Evolutionary conservation across 163 green algal genomes (phyloP).

Genomic region (Scenedesmus sp.): DNA sequence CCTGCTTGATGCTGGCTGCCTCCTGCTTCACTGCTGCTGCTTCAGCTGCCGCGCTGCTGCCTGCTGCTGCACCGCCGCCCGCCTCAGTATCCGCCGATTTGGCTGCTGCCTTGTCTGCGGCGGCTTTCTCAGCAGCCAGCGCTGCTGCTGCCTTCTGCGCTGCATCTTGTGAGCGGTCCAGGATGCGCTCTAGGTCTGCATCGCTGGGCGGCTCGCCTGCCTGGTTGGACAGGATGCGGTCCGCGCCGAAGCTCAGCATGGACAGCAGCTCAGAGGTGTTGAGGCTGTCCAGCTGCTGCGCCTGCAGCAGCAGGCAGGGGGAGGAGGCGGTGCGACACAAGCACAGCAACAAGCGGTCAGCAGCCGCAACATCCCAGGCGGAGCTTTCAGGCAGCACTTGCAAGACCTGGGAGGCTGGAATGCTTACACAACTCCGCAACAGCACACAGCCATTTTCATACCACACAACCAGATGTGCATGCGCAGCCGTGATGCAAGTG

Average conservation of each 20-base stretch:
- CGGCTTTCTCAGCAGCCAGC: not conserved
- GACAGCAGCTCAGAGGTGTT: conserved; percentile 68
- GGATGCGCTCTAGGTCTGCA: conserved; percentile 73
- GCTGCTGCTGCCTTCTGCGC: conserved; percentile 1
- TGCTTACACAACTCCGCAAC: not conserved
- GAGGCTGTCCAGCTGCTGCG: conserved; percentile 68
- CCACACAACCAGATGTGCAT: not conserved
- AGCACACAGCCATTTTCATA: not conserved
- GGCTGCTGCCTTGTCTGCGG: conserved; percentile 3
- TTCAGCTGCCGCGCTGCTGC: not conserved
- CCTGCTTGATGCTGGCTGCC: conserved; percentile 1
- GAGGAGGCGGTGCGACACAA: too few relatives aligned
- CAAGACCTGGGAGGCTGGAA: not conserved
- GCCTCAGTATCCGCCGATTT: not conserved
- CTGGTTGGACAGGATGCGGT: conserved; percentile 73
- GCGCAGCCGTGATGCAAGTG: not conserved
- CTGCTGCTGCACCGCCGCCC: not conserved
- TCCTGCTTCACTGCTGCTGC: not conserved
- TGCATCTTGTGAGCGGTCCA: conserved; percentile 61
- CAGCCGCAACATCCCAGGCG: not conserved
- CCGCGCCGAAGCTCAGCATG: conserved; percentile 78
- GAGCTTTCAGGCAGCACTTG: not conserved
- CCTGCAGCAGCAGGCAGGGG: conserved; percentile 18
- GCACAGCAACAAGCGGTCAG: not conserved
- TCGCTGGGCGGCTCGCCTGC: conserved; percentile 62